Evolutionary conservation across 495 filamentous ascomycete genomes (phyloP).

Genomic region (Talaromyces adpressus): DNA sequence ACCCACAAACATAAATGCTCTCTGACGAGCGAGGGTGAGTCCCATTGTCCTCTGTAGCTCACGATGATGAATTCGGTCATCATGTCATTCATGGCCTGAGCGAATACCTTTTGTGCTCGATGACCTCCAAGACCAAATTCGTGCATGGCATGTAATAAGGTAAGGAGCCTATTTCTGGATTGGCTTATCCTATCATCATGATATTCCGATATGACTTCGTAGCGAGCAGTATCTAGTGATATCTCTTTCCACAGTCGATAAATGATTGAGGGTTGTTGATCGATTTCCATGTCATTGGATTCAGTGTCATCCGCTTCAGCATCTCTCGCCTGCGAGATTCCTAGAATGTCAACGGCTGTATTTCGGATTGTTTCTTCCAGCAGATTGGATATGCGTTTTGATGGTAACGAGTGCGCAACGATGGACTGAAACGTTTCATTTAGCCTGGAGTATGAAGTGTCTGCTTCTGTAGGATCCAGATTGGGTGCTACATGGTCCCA

Average conservation of each 20-base stretch:
- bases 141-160: conserved; percentile 54
- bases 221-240: conserved; percentile 17
- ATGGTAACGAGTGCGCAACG: conserved; percentile 56
- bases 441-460: conserved; percentile 41
- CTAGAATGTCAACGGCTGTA: conserved; percentile 49
- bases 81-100: conserved; percentile 62
- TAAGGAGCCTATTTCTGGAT: conserved; percentile 47
- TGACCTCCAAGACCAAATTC: conserved; percentile 70
- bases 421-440: conserved; percentile 57
- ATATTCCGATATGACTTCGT: conserved; percentile 29
- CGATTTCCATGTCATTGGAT: conserved; percentile 31
- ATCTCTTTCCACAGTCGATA: conserved; percentile 32
- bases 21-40: conserved; percentile 45
- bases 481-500: conserved; percentile 29
- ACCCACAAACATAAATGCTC: conserved; percentile 61
- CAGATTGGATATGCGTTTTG: conserved; percentile 38
- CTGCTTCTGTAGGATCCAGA: conserved; percentile 20
- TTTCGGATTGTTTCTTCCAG: conserved; percentile 46
- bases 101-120: conserved; percentile 68
- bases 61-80: conserved; percentile 59
- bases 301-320: conserved; percentile 16
- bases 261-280: conserved; percentile 29
- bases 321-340: conserved; percentile 30
- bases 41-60: conserved; percentile 55
- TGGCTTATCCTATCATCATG: conserved; percentile 27